These are phyloP conservation scores for Fusarium avenaceum DNA, from an alignment of 2,329 filamentous ascomycete species.

Conservation along the genomic window DNA sequence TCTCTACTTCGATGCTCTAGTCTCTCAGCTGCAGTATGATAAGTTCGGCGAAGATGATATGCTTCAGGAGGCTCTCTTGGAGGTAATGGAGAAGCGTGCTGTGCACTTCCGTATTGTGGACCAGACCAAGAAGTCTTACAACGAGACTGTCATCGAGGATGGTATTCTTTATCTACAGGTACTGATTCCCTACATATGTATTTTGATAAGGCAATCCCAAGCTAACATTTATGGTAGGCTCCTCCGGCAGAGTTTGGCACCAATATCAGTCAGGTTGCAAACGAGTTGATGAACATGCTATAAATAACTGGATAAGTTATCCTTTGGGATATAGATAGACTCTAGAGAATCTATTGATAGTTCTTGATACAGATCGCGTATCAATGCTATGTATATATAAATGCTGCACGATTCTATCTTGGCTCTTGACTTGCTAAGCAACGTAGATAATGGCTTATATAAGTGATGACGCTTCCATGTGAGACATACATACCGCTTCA, in stretches of 20 bases:
- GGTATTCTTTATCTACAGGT: conserved; percentile 66
- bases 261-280: conserved; percentile 54
- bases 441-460: background rate
- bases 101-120: conserved; percentile 64
- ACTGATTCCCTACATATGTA: conserved; percentile 22
- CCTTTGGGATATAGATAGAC: too few relatives aligned
- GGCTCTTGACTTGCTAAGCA: background rate
- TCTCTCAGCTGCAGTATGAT: conserved; percentile 56
- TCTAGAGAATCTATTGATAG: too few relatives aligned
- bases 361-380: too few relatives aligned
- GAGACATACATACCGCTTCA: background rate
- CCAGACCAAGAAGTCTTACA: conserved; percentile 56
- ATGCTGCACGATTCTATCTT: too few relatives aligned
- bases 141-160: conserved; percentile 63
- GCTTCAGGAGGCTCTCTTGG: conserved; percentile 63
- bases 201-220: background rate
- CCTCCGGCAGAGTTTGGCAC: conserved; percentile 53
- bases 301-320: conserved; percentile 28
- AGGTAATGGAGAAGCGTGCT: conserved; percentile 59
- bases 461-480: background rate
- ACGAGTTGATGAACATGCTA: conserved; percentile 55
- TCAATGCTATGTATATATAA: too few relatives aligned
- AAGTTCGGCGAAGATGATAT: conserved; percentile 65
- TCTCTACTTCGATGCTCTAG: conserved; percentile 62
- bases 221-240: conserved; percentile 48